Conservation (phyloP, 2,329 filamentous ascomycete genomes). For the Aplosporella prunicola region DNA sequence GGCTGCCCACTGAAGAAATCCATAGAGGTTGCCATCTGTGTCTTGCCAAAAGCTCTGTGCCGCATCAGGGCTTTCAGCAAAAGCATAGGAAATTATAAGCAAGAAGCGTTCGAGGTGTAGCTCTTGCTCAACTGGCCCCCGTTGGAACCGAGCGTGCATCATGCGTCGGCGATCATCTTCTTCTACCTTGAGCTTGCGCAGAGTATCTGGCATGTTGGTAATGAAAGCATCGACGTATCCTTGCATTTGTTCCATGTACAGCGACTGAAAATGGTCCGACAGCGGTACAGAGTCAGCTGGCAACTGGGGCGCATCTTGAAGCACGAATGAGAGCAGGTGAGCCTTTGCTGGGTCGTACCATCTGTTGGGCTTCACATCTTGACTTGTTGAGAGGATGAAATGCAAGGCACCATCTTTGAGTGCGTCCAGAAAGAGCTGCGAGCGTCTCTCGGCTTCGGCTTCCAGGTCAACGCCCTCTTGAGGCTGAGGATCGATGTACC, state of each 20-base stretch:
- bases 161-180: conserved; percentile 73
- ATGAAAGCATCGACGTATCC: conserved; percentile 87
- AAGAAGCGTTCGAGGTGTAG: conserved; percentile 76
- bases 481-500: conserved; percentile 63
- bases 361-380: conserved; percentile 68
- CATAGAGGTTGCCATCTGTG: conserved; percentile 83
- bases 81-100: conserved; percentile 83
- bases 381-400: conserved; percentile 76
- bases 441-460: conserved; percentile 59
- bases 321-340: conserved; percentile 71
- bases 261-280: conserved; percentile 59
- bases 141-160: conserved; percentile 34
- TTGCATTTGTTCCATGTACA: conserved; percentile 74
- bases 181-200: conserved; percentile 74
- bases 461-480: conserved; percentile 54
- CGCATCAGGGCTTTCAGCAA: conserved; percentile 74
- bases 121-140: conserved; percentile 43
- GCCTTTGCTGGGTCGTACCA: conserved; percentile 83
- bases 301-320: conserved; percentile 67
- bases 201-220: conserved; percentile 85
- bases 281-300: conserved; percentile 59
- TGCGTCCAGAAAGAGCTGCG: conserved; percentile 63
- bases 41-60: conserved; percentile 88
- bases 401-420: conserved; percentile 87
- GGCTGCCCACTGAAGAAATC: conserved; percentile 96